Evolutionary conservation across 352 stramenopile species (phyloP).

Genomic region (Blastocystis sp.): DNA sequence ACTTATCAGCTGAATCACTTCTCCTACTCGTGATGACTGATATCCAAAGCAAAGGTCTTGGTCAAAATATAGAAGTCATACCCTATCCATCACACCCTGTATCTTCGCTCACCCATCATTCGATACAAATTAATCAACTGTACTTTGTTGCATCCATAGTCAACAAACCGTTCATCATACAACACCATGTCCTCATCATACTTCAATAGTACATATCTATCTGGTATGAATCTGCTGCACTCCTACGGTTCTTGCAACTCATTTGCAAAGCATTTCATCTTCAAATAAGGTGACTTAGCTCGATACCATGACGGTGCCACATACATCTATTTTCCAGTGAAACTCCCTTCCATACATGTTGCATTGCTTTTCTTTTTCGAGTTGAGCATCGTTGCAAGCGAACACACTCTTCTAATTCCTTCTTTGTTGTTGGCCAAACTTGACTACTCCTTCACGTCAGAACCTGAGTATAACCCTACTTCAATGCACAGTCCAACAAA

Average conservation of each 20-base stretch:
- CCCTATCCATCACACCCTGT: background rate
- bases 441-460: background rate
- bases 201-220: slow-evolving; percentile 3
- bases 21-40: slow-evolving; percentile 12
- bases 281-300: background rate
- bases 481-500: background rate
- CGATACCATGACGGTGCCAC: background rate
- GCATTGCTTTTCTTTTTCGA: background rate
- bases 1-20: background rate
- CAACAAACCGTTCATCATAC: slow-evolving; percentile 44
- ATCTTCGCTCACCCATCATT: background rate
- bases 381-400: background rate
- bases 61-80: slow-evolving; percentile 47
- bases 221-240: background rate
- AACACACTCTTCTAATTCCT: background rate
- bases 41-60: background rate
- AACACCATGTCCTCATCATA: background rate
- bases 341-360: background rate
- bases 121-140: slow-evolving; percentile 23
- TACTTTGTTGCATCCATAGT: slow-evolving; percentile 60
- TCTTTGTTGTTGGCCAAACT: background rate
- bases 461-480: background rate
- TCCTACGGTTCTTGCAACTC: slow-evolving; percentile 16
- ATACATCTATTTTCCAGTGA: background rate
- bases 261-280: slow-evolving; percentile 56